These are phyloP conservation scores for Tritrichomonas musculus DNA, from an alignment of 208 protist species.

Conservation along the genomic window DNA sequence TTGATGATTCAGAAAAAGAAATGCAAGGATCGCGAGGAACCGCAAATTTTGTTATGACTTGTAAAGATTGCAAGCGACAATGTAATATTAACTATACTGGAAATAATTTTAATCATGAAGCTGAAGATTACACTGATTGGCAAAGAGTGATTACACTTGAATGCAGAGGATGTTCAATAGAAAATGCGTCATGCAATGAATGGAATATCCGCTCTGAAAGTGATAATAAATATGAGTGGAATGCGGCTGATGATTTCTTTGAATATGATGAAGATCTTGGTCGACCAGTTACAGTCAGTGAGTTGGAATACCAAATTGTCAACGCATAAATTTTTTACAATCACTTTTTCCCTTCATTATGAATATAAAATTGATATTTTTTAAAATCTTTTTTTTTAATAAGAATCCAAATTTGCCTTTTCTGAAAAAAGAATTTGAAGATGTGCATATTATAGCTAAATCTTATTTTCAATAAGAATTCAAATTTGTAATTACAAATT, in stretches of 20 bases:
- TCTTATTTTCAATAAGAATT: too few relatives aligned
- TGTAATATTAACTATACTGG: background rate
- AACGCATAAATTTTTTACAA: too few relatives aligned
- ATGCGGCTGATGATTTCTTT: background rate
- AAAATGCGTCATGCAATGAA: background rate
- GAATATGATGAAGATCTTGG: constrained; percentile 1
- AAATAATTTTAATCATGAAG: background rate
- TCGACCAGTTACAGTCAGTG: background rate
- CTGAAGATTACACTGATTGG: background rate
- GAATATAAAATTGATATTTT: too few relatives aligned
- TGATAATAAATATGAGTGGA: background rate
- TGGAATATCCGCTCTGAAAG: background rate
- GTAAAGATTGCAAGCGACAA: background rate
- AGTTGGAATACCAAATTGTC: background rate
- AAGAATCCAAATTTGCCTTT: too few relatives aligned
- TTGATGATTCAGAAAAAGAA: background rate
- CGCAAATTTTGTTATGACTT: background rate
- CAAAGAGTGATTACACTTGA: background rate
- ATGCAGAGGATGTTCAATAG: background rate
- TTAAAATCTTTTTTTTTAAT: too few relatives aligned
- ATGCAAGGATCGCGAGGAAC: background rate
- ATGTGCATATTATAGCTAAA: too few relatives aligned
- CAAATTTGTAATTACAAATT: too few relatives aligned
- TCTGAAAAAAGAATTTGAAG: too few relatives aligned
- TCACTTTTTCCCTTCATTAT: too few relatives aligned